These are phyloP conservation scores for Alectoria sarmentosa DNA, from an alignment of 495 filamentous ascomycete genomes.

Conservation along the genomic window DNA sequence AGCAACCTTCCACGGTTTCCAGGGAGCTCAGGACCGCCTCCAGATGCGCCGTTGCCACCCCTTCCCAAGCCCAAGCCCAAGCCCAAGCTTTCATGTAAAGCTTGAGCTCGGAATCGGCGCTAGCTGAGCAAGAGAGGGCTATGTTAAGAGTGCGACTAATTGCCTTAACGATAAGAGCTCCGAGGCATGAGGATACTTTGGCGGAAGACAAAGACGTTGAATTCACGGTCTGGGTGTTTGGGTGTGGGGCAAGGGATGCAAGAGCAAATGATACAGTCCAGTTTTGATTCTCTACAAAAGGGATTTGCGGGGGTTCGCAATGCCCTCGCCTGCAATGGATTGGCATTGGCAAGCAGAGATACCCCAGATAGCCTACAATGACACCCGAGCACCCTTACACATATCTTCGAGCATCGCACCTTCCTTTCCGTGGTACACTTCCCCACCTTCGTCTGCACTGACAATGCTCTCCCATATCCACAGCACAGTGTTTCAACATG, in stretches of 20 bases:
- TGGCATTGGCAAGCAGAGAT: neutral
- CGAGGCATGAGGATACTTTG: neutral
- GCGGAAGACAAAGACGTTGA: neutral
- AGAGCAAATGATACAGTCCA: neutral
- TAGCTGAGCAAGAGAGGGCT: neutral
- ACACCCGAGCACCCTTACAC: neutral
- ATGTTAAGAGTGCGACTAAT: neutral
- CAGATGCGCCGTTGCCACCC: neutral
- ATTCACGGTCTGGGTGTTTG: neutral
- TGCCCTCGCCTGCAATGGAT: neutral
- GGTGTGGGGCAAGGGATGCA: neutral
- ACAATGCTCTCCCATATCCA: neutral
- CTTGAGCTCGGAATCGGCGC: neutral
- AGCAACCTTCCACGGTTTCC: neutral
- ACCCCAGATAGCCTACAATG: neutral
- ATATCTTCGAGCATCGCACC: constrained; percentile 1
- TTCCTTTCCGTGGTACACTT: neutral
- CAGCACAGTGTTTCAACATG: neutral
- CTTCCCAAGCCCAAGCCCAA: neutral
- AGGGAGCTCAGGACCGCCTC: neutral
- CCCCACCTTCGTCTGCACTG: neutral
- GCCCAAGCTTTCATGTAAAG: neutral
- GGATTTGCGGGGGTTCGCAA: neutral
- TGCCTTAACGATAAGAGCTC: neutral
- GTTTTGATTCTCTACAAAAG: neutral